Evolutionary conservation across 1,139 yeast genomes (phyloP).

Genomic region (Yamadazyma membranifaciens): DNA sequence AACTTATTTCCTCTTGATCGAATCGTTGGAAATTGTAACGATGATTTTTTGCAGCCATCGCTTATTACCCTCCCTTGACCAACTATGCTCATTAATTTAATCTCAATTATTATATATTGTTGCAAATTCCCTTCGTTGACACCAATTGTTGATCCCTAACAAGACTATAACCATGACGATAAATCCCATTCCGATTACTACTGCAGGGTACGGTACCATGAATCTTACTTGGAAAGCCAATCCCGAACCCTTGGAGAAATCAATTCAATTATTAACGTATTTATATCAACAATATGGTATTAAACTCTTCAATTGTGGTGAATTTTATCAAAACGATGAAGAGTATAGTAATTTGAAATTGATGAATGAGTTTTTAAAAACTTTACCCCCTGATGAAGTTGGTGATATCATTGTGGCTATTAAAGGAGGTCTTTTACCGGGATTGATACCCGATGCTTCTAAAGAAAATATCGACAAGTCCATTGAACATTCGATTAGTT

Average conservation of each 20-base stretch:
- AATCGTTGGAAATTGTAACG: no score
- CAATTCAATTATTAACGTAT: constrained; percentile 46
- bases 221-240: constrained; percentile 55
- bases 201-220: constrained; percentile 62
- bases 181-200: constrained; percentile 6
- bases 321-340: constrained; percentile 60
- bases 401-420: constrained; percentile 55
- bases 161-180: background rate
- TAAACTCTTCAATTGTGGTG: constrained; percentile 70
- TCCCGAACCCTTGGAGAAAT: constrained; percentile 45
- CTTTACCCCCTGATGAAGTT: constrained; percentile 36
- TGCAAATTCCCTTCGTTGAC: no score
- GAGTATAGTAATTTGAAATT: constrained; percentile 43
- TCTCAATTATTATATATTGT: no score
- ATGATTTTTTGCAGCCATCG: no score
- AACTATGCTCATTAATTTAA: no score
- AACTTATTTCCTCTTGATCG: no score
- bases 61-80: no score
- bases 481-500: background rate
- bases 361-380: constrained; percentile 31
- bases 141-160: background rate
- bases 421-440: constrained; percentile 54
- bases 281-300: constrained; percentile 46
- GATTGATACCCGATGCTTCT: constrained; percentile 46
- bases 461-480: constrained; percentile 36